Conservation (phyloP, 768 basidiomycete species). For the Udeniomyces megalosporus region DNA sequence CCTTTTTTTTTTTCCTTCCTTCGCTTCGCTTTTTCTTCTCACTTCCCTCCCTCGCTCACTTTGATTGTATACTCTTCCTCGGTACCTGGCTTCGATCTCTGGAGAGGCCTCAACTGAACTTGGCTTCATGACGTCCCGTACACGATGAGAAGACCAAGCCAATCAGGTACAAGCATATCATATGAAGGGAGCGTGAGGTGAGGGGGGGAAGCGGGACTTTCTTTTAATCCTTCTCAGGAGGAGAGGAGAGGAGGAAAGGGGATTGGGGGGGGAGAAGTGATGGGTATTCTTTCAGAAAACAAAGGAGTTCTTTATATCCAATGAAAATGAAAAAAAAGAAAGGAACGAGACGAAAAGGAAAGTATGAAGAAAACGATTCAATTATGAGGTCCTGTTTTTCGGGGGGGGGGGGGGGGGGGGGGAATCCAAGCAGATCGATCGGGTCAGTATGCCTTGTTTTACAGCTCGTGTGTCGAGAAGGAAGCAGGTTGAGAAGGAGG, state of each 20-base stretch:
- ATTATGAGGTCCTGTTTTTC: no score
- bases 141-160: no score
- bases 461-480: slow-evolving; percentile 3
- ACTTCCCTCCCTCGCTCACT: no score
- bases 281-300: not conserved
- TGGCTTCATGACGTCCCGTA: no score
- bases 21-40: not conserved
- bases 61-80: no score
- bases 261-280: not conserved
- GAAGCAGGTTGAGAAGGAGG: slow-evolving; percentile 10
- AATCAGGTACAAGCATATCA: no score
- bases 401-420: slow-evolving; percentile 2
- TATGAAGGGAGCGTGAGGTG: no score
- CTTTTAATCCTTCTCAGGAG: not conserved
- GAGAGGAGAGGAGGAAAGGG: not conserved
- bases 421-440: not conserved
- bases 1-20: not conserved
- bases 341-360: slow-evolving; percentile 20
- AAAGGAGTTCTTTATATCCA: not conserved
- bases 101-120: no score
- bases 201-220: no score
- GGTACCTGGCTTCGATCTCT: no score
- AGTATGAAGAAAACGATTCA: no score
- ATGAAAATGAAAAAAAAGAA: slow-evolving; percentile 5
- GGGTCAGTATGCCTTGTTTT: not conserved